Conservation (phyloP, 1,284 basidiomycete genomes). For the Cutaneotrichosporon sp. region DNA sequence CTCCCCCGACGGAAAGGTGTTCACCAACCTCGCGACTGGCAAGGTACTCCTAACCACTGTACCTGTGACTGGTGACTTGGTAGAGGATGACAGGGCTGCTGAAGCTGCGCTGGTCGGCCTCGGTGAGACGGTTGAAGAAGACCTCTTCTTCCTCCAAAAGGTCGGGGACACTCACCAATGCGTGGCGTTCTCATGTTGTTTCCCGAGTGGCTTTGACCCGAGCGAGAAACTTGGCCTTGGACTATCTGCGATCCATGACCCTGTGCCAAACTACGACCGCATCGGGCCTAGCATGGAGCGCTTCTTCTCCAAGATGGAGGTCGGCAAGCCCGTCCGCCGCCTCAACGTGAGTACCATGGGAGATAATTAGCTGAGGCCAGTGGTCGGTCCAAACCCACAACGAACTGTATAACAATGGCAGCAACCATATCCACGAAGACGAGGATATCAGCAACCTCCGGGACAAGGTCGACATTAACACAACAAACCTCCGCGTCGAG, state of each 20-base stretch:
- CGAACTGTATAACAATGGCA: slow-evolving; percentile 14
- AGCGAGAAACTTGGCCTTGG: slow-evolving; percentile 19
- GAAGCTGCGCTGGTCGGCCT: slow-evolving; percentile 9
- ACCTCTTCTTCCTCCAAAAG: slow-evolving; percentile 21
- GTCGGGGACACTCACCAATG: slow-evolving; percentile 14
- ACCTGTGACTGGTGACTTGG: background rate
- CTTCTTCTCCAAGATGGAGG: slow-evolving; percentile 19
- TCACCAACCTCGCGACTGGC: slow-evolving; percentile 16
- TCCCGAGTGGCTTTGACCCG: slow-evolving; percentile 22
- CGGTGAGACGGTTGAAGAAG: slow-evolving; percentile 23
- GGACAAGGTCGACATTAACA: slow-evolving; percentile 8
- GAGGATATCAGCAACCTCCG: slow-evolving; percentile 6
- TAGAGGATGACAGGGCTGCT: slow-evolving; percentile 4
- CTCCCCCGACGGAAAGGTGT: background rate
- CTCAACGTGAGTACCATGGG: slow-evolving; percentile 12
- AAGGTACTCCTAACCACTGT: background rate
- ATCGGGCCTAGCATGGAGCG: slow-evolving; percentile 26
- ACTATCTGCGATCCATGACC: slow-evolving; percentile 17
- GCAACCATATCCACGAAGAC: slow-evolving; percentile 16
- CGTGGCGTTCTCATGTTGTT: slow-evolving; percentile 24
- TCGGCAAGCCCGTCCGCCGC: slow-evolving; percentile 19
- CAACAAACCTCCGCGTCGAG: slow-evolving; percentile 20
- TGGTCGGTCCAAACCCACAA: slow-evolving; percentile 23
- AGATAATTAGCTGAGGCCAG: slow-evolving; percentile 7
- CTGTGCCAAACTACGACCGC: slow-evolving; percentile 19